Evolutionary conservation across 495 filamentous ascomycete species (phyloP).

Genomic region (Penicillium turbatum): DNA sequence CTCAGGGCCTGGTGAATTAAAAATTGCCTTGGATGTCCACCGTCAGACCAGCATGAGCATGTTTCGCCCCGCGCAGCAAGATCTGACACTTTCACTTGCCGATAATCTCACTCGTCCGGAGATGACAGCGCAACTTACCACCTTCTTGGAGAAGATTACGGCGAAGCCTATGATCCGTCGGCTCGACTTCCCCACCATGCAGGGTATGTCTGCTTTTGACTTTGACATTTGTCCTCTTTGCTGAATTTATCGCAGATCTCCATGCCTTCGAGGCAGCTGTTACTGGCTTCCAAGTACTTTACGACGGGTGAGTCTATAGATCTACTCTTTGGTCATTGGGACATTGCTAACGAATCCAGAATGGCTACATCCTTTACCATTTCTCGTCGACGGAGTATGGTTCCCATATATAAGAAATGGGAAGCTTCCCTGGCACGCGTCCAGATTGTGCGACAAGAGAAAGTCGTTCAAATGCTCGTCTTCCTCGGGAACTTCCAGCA

Average conservation of each 20-base stretch:
- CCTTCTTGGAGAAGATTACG: slow-evolving; percentile 47
- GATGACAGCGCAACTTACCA: slow-evolving; percentile 48
- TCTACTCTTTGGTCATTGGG: neutral
- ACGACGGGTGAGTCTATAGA: slow-evolving; percentile 52
- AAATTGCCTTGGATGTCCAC: slow-evolving; percentile 55
- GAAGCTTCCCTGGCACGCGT: slow-evolving; percentile 69
- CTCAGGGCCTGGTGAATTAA: slow-evolving; percentile 64
- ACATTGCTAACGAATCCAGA: slow-evolving; percentile 21
- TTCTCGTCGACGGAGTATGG: slow-evolving; percentile 77
- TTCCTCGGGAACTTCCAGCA: slow-evolving; percentile 79
- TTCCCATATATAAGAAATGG: slow-evolving; percentile 90
- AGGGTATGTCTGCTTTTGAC: slow-evolving; percentile 27
- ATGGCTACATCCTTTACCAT: slow-evolving; percentile 71
- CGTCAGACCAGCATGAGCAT: slow-evolving; percentile 58
- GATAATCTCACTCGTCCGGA: slow-evolving; percentile 59
- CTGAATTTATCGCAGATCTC: slow-evolving; percentile 51
- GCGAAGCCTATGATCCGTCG: slow-evolving; percentile 39
- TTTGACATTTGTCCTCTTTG: neutral
- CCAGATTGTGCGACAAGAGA: slow-evolving; percentile 72
- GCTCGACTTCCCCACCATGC: slow-evolving; percentile 38
- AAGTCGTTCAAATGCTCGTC: slow-evolving; percentile 66
- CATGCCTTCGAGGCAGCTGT: slow-evolving; percentile 72
- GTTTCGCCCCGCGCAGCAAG: slow-evolving; percentile 59
- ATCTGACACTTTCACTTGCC: slow-evolving; percentile 63
- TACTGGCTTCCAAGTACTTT: slow-evolving; percentile 72